Evolutionary conservation across 306 rosid species (phyloP), one percentile per base, ranked within the genome.

Genomic region (Fragaria vesca): DNA sequence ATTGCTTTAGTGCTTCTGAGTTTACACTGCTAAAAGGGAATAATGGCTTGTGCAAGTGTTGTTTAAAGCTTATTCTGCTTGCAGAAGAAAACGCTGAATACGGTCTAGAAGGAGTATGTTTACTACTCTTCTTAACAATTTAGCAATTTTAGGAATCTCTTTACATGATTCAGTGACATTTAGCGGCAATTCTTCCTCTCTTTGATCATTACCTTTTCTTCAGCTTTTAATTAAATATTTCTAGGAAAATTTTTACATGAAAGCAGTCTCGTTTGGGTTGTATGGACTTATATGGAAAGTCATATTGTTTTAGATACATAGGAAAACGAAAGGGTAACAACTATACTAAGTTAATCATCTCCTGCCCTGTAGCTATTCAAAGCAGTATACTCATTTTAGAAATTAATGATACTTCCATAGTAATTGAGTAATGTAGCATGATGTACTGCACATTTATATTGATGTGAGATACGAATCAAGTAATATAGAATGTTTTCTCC

Each of bases 51-150:
- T 94, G 98, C 81, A 1, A 9, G 0, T 81, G 87, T 0, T 94
- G 98, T 82, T 74, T 73, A 78, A 78, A 82, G 60, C 80, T 91
- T 28, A 83, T 88, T 30, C 55, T 84, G 42, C 86, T 89, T 46
- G 83, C 88, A 18, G 96, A 90, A 75, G 76, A 79, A 65, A 80
- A 86, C 20, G 58, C 79, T 78, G 84, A 84, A 42, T 84, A 76
- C 24, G 96, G 89, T 71, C 75, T 72, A 13, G 78, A 87, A 7
- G 93, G 96, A 84, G 97, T 90, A 81, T 6, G 97, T 83, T 18
- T 36, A 24, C 72, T 55, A 71, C 78, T 51, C 77, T 12, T 28
- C 4, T 65, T 72, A n/a, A 24, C 36, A 24, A 20, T 73, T 11
- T 28, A 7, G 5, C 2, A 60, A 24, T 30, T 73, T 11, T 28